Base-by-base conservation (phyloP, 2,329 filamentous ascomycete genomes). In the Diaporthe sp. region DNA sequence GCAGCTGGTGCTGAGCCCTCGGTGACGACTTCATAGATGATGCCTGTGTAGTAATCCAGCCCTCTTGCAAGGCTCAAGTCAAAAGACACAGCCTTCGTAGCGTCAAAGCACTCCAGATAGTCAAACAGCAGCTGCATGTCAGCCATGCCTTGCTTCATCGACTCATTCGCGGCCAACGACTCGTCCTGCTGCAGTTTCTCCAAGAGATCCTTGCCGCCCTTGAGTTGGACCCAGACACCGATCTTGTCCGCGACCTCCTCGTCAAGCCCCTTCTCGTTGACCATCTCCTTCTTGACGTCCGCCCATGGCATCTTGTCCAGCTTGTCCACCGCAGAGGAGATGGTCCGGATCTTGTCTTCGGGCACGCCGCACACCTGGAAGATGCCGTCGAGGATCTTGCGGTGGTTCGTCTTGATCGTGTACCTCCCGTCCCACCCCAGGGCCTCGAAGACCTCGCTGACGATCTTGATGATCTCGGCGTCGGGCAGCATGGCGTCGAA, bases 321-420 rank as follows among this genome's bases (percentile, higher is more conserved):
- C 88, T 98, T 98, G 87, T 98, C 96, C 63, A 98, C 96, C 2
- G 96, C 96, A 34, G 94, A 97, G 53, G 94, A 97, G 81, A 98
- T 98, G 42, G 94, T 92, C 73, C 96, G 91, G 79, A 98, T 94
- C 88, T 97, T 96, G 75, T 98, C 94, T 75, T 90, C 87, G 2
- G 96, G 95, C 20, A 98, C 96, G 78, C 96, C 96, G 80, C 94
- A 96, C 39, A 98, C 94, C 82, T 95, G 91, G 85, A 98, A 98
- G 79, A 98, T 90, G 75, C 96, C 96, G 81, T 98, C 96, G 22
- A 98, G 89, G 67, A 98, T 96, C 86, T 97, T 96, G 79, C 96
- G 91, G 90, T 98, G 95, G 87, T 98, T 98, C 82, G 98, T 89
- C 87, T 98, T 98, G 86, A 98, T 97, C 3, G 94, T 96, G 28